A percentile compares a stretch with the other conserved stretches of the same genome.
phyloP scores from a whole-genome alignment of 2,329 filamentous ascomycete genomes.

The Ascomycota sp. region DNA sequence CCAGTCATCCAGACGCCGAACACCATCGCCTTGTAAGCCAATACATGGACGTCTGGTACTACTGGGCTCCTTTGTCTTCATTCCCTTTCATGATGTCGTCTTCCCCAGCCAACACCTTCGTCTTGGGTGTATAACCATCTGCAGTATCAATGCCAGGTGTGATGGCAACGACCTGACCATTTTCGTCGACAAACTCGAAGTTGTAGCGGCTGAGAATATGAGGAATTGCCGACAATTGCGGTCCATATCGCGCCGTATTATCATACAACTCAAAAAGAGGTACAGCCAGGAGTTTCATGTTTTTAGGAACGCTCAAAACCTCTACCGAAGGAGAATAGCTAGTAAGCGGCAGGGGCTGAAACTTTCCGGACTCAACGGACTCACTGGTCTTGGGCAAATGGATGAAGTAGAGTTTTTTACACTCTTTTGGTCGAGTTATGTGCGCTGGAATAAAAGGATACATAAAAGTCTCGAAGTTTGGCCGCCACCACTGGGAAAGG shows the following conservation, averaged over 20 bases:
- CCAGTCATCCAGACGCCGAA: slow-evolving; percentile 11
- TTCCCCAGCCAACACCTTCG: slow-evolving; percentile 42
- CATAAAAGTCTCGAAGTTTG: slow-evolving; percentile 99
- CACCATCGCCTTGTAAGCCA: slow-evolving; percentile 14
- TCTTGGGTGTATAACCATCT: slow-evolving; percentile 38
- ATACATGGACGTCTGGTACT: slow-evolving; percentile 5
- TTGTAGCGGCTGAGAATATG: slow-evolving; percentile 90
- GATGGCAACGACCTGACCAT: slow-evolving; percentile 65
- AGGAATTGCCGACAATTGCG: slow-evolving; percentile 88
- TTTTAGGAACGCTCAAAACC: slow-evolving; percentile 90
- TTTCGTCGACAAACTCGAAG: slow-evolving; percentile 92
- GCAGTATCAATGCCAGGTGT: slow-evolving; percentile 52
- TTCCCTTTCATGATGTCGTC: slow-evolving; percentile 43
- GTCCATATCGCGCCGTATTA: slow-evolving; percentile 85
- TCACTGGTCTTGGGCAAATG: slow-evolving; percentile 79
- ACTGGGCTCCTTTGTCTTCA: slow-evolving; percentile 20
- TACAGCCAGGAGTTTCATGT: slow-evolving; percentile 97
- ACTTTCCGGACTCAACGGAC: slow-evolving; percentile 7
- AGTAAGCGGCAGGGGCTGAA: neutral
- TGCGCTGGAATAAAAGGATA: slow-evolving; percentile 95
- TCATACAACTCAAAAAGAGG: slow-evolving; percentile 97
- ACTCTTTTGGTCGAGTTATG: slow-evolving; percentile 91
- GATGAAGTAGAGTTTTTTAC: slow-evolving; percentile 97
- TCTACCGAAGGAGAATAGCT: slow-evolving; percentile 28
- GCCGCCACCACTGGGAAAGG: slow-evolving; percentile 93